These are phyloP conservation scores for Neurospora sp. DNA, from an alignment of 495 filamentous ascomycete species.

Conservation along the genomic window DNA sequence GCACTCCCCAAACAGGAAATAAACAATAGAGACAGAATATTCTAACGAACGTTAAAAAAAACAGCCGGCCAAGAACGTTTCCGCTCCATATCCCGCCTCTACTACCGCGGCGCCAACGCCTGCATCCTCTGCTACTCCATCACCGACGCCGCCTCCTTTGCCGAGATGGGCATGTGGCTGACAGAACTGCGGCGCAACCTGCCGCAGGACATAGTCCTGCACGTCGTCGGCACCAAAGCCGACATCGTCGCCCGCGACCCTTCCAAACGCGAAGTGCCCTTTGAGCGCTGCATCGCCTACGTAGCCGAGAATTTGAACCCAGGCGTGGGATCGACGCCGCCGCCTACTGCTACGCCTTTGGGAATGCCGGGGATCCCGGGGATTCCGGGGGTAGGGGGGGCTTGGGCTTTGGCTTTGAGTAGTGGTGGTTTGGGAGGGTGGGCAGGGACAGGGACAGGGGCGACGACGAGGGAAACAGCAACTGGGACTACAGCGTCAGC, in stretches of 20 bases:
- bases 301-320: slow-evolving; percentile 83
- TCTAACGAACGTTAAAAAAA: not conserved
- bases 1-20: not conserved
- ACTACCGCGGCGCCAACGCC: slow-evolving; percentile 92
- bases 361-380: slow-evolving; percentile 11
- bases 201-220: slow-evolving; percentile 68
- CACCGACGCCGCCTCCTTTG: slow-evolving; percentile 74
- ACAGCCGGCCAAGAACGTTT: slow-evolving; percentile 88
- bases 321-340: slow-evolving; percentile 51
- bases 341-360: slow-evolving; percentile 39
- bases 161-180: slow-evolving; percentile 91
- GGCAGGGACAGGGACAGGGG: slow-evolving; percentile 5
- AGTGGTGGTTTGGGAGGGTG: not conserved
- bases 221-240: slow-evolving; percentile 91
- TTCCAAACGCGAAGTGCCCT: slow-evolving; percentile 65
- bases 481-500: not conserved
- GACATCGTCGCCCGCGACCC: slow-evolving; percentile 84
- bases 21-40: not conserved
- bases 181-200: slow-evolving; percentile 66
- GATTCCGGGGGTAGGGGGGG: slow-evolving; percentile 5
- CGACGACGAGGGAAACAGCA: not conserved
- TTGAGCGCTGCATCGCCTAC: slow-evolving; percentile 89
- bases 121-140: slow-evolving; percentile 94
- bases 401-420: not conserved
- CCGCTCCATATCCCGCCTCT: slow-evolving; percentile 82